These are phyloP conservation scores for Lachancea meyersii DNA, from an alignment of 805 yeast genomes.

Conservation along the genomic window DNA sequence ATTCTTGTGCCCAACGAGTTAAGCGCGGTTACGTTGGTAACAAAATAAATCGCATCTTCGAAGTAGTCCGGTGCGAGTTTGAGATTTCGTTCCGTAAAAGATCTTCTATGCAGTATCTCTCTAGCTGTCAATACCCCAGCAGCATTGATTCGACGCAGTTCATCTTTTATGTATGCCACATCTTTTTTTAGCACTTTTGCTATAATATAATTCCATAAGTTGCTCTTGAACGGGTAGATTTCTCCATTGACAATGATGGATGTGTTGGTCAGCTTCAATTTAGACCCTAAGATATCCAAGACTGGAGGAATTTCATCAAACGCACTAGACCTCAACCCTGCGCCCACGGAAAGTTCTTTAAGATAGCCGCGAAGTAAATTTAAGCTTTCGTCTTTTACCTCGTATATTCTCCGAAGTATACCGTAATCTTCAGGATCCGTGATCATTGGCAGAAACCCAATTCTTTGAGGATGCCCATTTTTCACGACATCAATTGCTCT, in stretches of 20 bases:
- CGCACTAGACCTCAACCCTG: conserved; percentile 8
- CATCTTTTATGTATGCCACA: conserved; percentile 26
- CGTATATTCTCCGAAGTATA: conserved; percentile 22
- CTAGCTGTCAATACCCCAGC: conserved; percentile 16
- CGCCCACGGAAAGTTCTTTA: conserved; percentile 12
- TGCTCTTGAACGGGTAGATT: conserved; percentile 43
- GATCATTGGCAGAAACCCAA: conserved; percentile 68
- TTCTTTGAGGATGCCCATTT: conserved; percentile 64
- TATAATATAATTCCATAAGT: conserved; percentile 49
- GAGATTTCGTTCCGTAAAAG: conserved; percentile 40
- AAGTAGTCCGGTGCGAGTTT: conserved; percentile 45
- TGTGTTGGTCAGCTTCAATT: conserved; percentile 42
- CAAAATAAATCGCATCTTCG: conserved; percentile 28
- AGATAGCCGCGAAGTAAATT: conserved; percentile 17
- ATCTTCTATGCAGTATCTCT: conserved; percentile 27
- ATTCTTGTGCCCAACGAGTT: conserved; percentile 17
- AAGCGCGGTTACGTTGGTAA: conserved; percentile 20
- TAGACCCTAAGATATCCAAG: conserved; percentile 24
- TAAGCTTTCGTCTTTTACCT: conserved; percentile 17
- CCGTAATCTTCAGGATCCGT: conserved; percentile 15
- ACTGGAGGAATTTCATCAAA: conserved; percentile 16
- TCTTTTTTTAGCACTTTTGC: conserved; percentile 53
- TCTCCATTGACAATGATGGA: conserved; percentile 70
- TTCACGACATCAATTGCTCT: conserved; percentile 44
- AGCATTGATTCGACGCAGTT: conserved; percentile 14